Base-by-base conservation (phyloP, 2,329 filamentous ascomycete genomes). In the Drechslerella stenobrocha region DNA sequence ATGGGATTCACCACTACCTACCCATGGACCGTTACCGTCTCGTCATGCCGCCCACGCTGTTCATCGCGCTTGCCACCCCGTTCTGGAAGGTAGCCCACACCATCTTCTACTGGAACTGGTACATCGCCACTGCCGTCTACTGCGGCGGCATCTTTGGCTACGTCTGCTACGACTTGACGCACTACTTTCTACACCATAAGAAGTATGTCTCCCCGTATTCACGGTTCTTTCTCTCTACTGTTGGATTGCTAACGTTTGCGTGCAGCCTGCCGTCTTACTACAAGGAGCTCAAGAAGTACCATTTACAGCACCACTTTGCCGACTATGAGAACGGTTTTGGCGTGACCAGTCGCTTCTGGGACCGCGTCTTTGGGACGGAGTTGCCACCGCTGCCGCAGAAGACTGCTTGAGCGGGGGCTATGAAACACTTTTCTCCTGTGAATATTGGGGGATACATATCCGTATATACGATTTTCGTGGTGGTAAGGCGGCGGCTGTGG, bases 291-390 rank as follows among this genome's bases (percentile, higher is more conserved):
- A 98, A 98, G 85, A 97, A 96, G 78, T 95, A 96, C 75, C 93
- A 98, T 76, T 85, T 98, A 26, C 85, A 90, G 76, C 93, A 98
- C 76, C 93, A 98, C 79, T 98, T 96, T 77, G 89, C 93, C 69
- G 93, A 98, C 76, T 98, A 95, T 76, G 88, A 98, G 77, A 92
- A 96, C 71, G 93, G 93, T 52, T 98, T 97, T 73, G 93, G 93
- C 59, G 92, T 98, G 52, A 96, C 92, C 28, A 96, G 88, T 80
- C 85, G 87, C 71, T 96, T 98, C 81, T 98, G 93, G 93, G 93
- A 98, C 76, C 80, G 79, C 50, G 79, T 98, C 4, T 98, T 98
- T 75, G 90, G 90, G 71, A 98, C 93, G 0, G 87, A 95, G 78
- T 80, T 98, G 52, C 77, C 64, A 2, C 64, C 64, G 5, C 52